Evolutionary conservation across 2,329 filamentous ascomycete genomes (phyloP), one percentile per base, ranked within the genome.

Genomic region (Ophiostoma angusticollis): DNA sequence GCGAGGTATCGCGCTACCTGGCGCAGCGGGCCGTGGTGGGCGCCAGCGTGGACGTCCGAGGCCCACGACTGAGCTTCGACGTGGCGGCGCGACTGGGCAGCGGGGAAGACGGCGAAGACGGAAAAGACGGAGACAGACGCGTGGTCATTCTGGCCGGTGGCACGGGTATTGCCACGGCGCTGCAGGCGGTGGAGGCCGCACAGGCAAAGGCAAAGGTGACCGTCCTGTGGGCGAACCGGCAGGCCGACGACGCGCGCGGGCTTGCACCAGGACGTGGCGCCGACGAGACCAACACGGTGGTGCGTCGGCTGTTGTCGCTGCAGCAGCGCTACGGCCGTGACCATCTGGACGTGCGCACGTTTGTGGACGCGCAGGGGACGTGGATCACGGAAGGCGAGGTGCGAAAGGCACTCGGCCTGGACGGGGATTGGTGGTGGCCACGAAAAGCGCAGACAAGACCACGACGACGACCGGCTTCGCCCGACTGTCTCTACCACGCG

Each of bases 131-230:
- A 5, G 42, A 24, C 14, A 18, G 18, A 18, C 19, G 13, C 13
- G 67, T 95, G 3, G 64, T 95, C 2, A 94, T 96, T 52, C 63
- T 96, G 17, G 91, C 87, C 1, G 91, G 87, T 2, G 91, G 91
- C 0, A 98, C 91, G 0, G 89, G 91, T 1, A 82, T 98, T 50
- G 86, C 85, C 13, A 84, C 89, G 0, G 91, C 87, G 7, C 60
- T 96, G 57, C 89, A 96, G 59, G 73, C 81, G 29, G 83, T 78
- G 2, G 63, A 77, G 44, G 72, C 74, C 1, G 58, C 89, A 9
- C 60, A 77, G 23, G 24, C 47, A 43, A 12, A 30, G 6, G 44
- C 44, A 5, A 63, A 53, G 30, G 71, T 94, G 39, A 70, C 74
- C 35, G 78, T 96, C 21, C 60, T 96, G 1, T 98, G 89, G 87